Percentiles rank a stretch among this genome's conserved stretches.
phyloP scores from a whole-genome alignment of 2,329 filamentous ascomycete species.

The Hymenoscyphus fructigenus region DNA sequence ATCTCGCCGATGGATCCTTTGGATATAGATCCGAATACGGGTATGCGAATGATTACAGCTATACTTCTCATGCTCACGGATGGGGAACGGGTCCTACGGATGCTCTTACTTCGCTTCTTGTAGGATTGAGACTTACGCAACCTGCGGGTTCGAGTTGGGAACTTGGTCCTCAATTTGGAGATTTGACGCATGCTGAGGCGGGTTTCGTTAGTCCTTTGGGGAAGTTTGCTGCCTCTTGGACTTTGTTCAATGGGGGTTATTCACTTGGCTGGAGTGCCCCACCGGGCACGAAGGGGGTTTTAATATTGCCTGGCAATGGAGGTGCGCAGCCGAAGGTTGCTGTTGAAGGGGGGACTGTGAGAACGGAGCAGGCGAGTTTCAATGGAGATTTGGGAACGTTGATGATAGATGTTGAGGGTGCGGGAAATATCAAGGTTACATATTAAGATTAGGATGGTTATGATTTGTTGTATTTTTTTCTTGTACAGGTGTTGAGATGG shows the following conservation, averaged over 20 bases:
- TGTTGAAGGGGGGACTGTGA: conserved; percentile 12
- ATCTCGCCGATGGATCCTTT: conserved; percentile 54
- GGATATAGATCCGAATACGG: conserved; percentile 54
- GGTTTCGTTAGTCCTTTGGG: conserved; percentile 43
- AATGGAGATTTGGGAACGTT: not conserved
- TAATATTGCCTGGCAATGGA: conserved; percentile 18
- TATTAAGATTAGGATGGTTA: not conserved
- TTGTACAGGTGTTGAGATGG: not conserved
- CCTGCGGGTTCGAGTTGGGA: conserved; percentile 40
- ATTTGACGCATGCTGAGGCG: conserved; percentile 41
- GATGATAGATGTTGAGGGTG: not conserved
- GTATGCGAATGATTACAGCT: conserved; percentile 47
- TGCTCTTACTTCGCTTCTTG: conserved; percentile 44
- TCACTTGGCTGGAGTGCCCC: conserved; percentile 21
- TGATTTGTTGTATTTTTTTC: not conserved
- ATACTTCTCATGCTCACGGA: conserved; percentile 51
- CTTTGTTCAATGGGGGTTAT: conserved; percentile 15
- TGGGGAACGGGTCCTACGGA: conserved; percentile 50
- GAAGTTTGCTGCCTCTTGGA: conserved; percentile 39
- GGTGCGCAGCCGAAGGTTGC: conserved; percentile 11
- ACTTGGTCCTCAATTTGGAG: conserved; percentile 43
- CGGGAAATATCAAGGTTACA: not conserved
- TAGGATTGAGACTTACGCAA: conserved; percentile 42
- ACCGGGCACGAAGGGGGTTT: conserved; percentile 17
- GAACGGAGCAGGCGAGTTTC: not conserved